Percentiles rank a stretch among this genome's conserved stretches.
Evolutionary conservation across 495 filamentous ascomycete species (phyloP).

Genomic region (Halenospora varia): DNA sequence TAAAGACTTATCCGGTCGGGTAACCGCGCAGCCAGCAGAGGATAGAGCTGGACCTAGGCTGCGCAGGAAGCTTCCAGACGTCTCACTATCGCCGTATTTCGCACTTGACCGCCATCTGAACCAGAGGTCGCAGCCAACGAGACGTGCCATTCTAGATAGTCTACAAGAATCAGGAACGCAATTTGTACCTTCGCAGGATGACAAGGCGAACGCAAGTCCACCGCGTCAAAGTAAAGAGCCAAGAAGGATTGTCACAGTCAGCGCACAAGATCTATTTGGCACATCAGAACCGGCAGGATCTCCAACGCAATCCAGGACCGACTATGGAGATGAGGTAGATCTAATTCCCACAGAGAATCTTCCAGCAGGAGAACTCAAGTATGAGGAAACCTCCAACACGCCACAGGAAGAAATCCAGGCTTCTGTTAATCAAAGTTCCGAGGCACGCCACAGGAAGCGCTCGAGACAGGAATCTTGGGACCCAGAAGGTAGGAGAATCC

Average conservation of each 20-base stretch:
- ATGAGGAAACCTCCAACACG: too few relatives aligned
- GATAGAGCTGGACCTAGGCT: not conserved
- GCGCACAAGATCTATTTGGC: constrained; percentile 10
- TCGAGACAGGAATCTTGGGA: not conserved
- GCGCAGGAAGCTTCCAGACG: constrained; percentile 17
- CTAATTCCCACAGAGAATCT: constrained; percentile 3
- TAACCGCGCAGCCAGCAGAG: not conserved
- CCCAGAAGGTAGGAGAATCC: not conserved
- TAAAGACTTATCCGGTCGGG: constrained; percentile 7
- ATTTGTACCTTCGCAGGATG: constrained; percentile 9
- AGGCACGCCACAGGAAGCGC: not conserved
- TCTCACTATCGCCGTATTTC: constrained; percentile 19
- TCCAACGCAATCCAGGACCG: not conserved
- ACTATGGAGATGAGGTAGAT: constrained; percentile 5
- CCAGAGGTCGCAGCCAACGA: constrained; percentile 4
- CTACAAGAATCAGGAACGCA: constrained; percentile 10
- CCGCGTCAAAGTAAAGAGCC: too few relatives aligned
- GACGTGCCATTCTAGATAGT: constrained; percentile 8
- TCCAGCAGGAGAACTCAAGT: too few relatives aligned
- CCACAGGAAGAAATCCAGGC: too few relatives aligned
- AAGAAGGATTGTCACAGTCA: constrained; percentile 2
- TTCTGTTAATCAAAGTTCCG: too few relatives aligned
- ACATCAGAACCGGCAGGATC: not conserved
- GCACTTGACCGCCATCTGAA: constrained; percentile 15
- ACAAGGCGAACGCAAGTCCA: too few relatives aligned